Percentiles rank a stretch among this genome's conserved stretches.
phyloP scores from a whole-genome alignment of 2,329 filamentous ascomycete species.

The Fusarium xylarioides region DNA sequence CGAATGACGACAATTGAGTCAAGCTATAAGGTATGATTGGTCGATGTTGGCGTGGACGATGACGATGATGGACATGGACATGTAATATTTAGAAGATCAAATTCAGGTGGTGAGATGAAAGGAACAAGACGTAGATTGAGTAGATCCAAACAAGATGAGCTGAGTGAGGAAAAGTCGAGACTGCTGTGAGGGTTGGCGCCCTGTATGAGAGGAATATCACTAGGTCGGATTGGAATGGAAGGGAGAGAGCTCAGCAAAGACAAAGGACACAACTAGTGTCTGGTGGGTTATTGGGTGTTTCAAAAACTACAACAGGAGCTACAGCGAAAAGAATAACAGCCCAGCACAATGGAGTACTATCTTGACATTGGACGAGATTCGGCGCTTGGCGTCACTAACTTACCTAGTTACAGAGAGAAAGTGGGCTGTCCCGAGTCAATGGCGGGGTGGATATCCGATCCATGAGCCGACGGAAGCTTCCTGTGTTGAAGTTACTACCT shows the following conservation, averaged over 20 bases:
- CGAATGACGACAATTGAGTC: constrained; percentile 1
- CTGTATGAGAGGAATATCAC: constrained; percentile 10
- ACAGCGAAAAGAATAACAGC: background rate
- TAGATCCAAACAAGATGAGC: background rate
- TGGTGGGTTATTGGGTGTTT: background rate
- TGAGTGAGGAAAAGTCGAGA: background rate
- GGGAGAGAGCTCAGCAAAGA: constrained; percentile 7
- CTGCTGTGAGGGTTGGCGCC: constrained; percentile 6
- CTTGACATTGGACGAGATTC: background rate
- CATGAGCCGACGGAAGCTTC: constrained; percentile 4
- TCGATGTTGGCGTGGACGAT: background rate
- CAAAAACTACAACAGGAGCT: constrained; percentile 5
- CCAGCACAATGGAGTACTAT: background rate
- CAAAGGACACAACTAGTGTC: background rate
- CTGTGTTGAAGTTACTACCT: background rate
- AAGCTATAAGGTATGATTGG: background rate
- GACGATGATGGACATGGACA: background rate
- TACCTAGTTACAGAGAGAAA: background rate
- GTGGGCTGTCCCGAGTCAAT: background rate
- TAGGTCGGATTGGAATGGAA: constrained; percentile 24
- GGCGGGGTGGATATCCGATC: constrained; percentile 3
- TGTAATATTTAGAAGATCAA: background rate
- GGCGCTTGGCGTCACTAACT: background rate
- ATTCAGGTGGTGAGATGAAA: background rate
- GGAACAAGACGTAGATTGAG: background rate